Percentiles rank a stretch among this genome's conserved stretches.
Evolutionary conservation across 2,329 filamentous ascomycete genomes (phyloP).

Genomic region (Iodosphaeria phyllophila): DNA sequence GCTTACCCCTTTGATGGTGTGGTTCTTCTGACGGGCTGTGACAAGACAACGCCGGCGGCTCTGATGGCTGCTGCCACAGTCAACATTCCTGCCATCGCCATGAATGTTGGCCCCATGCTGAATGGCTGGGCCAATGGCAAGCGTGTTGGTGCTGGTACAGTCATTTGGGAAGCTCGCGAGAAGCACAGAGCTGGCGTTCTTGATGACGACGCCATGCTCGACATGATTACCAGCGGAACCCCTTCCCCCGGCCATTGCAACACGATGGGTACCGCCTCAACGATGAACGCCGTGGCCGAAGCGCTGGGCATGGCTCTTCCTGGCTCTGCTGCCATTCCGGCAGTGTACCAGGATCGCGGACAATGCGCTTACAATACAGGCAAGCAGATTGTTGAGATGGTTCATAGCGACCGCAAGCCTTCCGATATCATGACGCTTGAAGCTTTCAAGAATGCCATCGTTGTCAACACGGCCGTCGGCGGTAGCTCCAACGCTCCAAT

Average conservation of each 20-base stretch:
- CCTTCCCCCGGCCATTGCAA: slow-evolving; percentile 30
- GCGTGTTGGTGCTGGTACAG: slow-evolving; percentile 23
- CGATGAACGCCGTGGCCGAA: slow-evolving; percentile 32
- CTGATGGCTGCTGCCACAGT: slow-evolving; percentile 32
- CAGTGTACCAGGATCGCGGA: slow-evolving; percentile 25
- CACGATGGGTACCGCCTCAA: slow-evolving; percentile 33
- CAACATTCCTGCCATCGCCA: slow-evolving; percentile 29
- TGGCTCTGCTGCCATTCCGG: slow-evolving; percentile 30
- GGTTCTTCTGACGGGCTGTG: slow-evolving; percentile 29
- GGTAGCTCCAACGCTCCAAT: slow-evolving; percentile 38
- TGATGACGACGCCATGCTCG: slow-evolving; percentile 21
- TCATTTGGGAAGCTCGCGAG: slow-evolving; percentile 29
- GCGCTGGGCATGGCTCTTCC: slow-evolving; percentile 32
- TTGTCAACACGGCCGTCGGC: slow-evolving; percentile 33
- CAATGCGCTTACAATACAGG: slow-evolving; percentile 29
- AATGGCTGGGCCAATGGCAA: slow-evolving; percentile 24
- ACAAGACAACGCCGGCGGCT: slow-evolving; percentile 31
- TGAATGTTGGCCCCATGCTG: slow-evolving; percentile 33
- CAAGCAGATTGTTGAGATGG: slow-evolving; percentile 29
- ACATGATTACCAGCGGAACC: slow-evolving; percentile 21
- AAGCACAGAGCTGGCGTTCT: slow-evolving; percentile 26
- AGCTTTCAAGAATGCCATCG: slow-evolving; percentile 37
- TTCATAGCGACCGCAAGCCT: slow-evolving; percentile 25
- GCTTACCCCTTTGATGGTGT: slow-evolving; percentile 30
- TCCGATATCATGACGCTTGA: slow-evolving; percentile 34